phyloP scores from a whole-genome alignment of 164 flowering plant species.

The Magnolia sinica region DNA sequence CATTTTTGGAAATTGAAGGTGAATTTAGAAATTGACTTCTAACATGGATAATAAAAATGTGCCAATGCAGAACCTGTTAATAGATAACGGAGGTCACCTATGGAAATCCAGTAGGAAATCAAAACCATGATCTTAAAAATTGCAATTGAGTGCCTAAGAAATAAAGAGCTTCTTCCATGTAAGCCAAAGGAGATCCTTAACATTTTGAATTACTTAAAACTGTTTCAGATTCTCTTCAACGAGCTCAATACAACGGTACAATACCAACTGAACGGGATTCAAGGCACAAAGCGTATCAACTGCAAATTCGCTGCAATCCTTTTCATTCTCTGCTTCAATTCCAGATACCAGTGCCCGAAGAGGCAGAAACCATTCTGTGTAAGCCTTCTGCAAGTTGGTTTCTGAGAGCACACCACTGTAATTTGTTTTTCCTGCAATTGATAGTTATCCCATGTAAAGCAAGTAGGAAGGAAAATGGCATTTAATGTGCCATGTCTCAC shows the following conservation, averaged over 20 bases:
- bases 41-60: too few relatives aligned
- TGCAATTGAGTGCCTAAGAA: too few relatives aligned
- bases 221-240: slow-evolving; percentile 58
- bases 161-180: too few relatives aligned
- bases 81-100: too few relatives aligned
- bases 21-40: too few relatives aligned
- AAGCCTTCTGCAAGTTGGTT: slow-evolving; percentile 49
- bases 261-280: slow-evolving; percentile 69
- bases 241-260: slow-evolving; percentile 87
- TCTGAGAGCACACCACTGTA: slow-evolving; percentile 47
- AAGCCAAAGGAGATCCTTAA: too few relatives aligned
- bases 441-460: not conserved
- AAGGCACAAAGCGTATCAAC: slow-evolving; percentile 40
- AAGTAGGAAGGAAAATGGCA: not conserved
- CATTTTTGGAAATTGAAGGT: too few relatives aligned
- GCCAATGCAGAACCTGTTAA: too few relatives aligned
- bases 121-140: too few relatives aligned
- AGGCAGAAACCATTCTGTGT: slow-evolving; percentile 82
- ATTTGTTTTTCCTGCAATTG: slow-evolving; percentile 58
- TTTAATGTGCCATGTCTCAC: not conserved
- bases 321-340: slow-evolving; percentile 41
- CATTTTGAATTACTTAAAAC: not conserved
- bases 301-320: slow-evolving; percentile 30
- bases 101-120: too few relatives aligned
- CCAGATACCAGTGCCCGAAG: slow-evolving; percentile 57